Evolutionary conservation across 169 alveolate genomes (phyloP), one percentile per base, ranked within the genome.

Genomic region (Amoebophrya sp.): DNA sequence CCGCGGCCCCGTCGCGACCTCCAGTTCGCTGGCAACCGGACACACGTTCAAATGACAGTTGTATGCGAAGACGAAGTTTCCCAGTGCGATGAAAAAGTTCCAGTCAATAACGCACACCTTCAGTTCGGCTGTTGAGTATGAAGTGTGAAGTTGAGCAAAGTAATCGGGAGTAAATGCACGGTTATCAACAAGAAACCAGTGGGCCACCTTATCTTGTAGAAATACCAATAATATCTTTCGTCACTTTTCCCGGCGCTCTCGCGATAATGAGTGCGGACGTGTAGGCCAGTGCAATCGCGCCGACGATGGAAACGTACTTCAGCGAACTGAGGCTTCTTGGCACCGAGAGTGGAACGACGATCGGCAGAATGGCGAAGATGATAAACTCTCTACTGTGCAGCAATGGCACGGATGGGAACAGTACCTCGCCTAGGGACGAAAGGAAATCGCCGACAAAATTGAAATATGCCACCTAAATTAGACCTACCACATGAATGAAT

Each of bases 21-120:
- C 83, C 36, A 65, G 2, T 18, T 65, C 83, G 36, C 38, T 36
- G 83, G 83, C 83, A 6, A 65, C 83, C 12, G 83, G 83, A 65
- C 83, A 65, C 36, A 65, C 83, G 83, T 65, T 65, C 83, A 65
- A 36, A 36, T 65, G 83, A 65, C 83, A 65, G 83, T 65, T 65
- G 83, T 65, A 65, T 0, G 83, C 83, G 83, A 65, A 65, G 2
- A 65, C 83, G 83, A 65, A 65, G 83, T 65, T 65, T 10, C 76
- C 76, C 76, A 53, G 23, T 23, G 76, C 83, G 18, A 65, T 47
- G 65, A 47, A 6, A 47, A 47, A 47, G 65, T 18, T 12, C 65
- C 65, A 47, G n/a, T 18, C 6, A 47, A 6, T 47, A 47, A 6
- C 65, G 29, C 65, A 18, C 65, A 6, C 65, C 65, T 18, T 47